Evolutionary conservation across 345 rosid species (phyloP).

Genomic region (Camelina sativa): DNA sequence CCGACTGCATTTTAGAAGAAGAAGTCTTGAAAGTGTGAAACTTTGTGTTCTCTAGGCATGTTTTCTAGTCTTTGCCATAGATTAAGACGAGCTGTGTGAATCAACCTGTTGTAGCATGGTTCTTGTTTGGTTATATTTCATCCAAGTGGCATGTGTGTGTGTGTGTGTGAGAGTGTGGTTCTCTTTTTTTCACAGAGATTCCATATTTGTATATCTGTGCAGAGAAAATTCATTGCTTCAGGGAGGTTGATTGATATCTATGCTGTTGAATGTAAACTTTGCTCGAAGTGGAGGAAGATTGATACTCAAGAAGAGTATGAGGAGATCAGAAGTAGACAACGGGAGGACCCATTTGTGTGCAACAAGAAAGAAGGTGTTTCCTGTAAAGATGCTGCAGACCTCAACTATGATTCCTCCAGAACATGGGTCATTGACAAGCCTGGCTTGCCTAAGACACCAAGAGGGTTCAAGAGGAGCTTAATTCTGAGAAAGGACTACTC

Average conservation of each 20-base stretch:
- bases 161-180: too few species aligned
- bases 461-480: constrained; percentile 75
- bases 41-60: too few species aligned
- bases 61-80: too few species aligned
- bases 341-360: constrained; percentile 46
- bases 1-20: too few species aligned
- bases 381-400: constrained; percentile 67
- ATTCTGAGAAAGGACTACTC: constrained; percentile 71
- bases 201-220: background rate
- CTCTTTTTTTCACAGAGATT: background rate
- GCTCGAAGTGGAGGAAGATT: constrained; percentile 69
- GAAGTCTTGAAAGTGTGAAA: too few species aligned
- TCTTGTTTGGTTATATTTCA: too few species aligned
- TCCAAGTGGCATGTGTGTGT: too few species aligned
- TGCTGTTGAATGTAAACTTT: constrained; percentile 62
- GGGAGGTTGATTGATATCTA: constrained; percentile 57
- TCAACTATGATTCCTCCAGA: constrained; percentile 59
- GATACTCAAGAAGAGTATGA: constrained; percentile 62
- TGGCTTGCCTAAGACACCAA: constrained; percentile 73
- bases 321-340: constrained; percentile 61
- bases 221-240: background rate
- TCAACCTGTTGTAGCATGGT: too few species aligned
- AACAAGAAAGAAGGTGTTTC: constrained; percentile 50
- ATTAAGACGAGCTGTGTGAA: too few species aligned
- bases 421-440: constrained; percentile 85